Conservation (phyloP, 176 grass and related monocot species). For the Ensete ventricosum region DNA sequence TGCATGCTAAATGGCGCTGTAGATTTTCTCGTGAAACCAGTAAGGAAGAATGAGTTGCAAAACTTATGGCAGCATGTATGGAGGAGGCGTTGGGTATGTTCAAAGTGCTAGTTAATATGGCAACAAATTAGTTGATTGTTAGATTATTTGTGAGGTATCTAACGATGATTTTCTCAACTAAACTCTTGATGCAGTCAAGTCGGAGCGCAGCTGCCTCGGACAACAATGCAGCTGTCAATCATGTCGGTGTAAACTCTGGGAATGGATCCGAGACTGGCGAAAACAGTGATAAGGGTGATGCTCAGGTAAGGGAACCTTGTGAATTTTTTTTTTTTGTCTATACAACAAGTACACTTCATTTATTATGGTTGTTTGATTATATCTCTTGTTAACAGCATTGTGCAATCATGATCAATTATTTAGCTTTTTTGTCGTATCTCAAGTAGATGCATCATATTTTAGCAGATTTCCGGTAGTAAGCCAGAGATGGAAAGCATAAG, state of each 20-base stretch:
- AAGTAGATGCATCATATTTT: conserved; percentile 13
- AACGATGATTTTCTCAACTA: too few species aligned
- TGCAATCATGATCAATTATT: background rate
- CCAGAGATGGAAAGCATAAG: conserved; percentile 57
- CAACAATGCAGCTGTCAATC: conserved; percentile 62
- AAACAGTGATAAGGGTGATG: conserved; percentile 47
- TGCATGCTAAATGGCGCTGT: conserved; percentile 91
- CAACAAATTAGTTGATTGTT: background rate
- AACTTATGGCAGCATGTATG: conserved; percentile 99
- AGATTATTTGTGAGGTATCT: background rate
- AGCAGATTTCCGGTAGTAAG: conserved; percentile 68
- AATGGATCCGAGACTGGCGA: conserved; percentile 52
- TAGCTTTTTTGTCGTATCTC: background rate
- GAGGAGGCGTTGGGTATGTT: conserved; percentile 82
- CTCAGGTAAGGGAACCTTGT: conserved; percentile 47
- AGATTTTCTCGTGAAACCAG: conserved; percentile 91
- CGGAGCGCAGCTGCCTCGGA: conserved; percentile 56
- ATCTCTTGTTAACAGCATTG: background rate
- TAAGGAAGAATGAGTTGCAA: conserved; percentile 81
- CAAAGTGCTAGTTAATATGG: conserved; percentile 4
- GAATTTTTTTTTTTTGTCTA: too few species aligned
- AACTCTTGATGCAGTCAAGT: conserved; percentile 43
- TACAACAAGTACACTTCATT: background rate
- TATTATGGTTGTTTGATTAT: background rate
- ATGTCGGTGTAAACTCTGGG: conserved; percentile 52